Conservation (phyloP, 306 rosid species). For the Arachis stenosperma region DNA sequence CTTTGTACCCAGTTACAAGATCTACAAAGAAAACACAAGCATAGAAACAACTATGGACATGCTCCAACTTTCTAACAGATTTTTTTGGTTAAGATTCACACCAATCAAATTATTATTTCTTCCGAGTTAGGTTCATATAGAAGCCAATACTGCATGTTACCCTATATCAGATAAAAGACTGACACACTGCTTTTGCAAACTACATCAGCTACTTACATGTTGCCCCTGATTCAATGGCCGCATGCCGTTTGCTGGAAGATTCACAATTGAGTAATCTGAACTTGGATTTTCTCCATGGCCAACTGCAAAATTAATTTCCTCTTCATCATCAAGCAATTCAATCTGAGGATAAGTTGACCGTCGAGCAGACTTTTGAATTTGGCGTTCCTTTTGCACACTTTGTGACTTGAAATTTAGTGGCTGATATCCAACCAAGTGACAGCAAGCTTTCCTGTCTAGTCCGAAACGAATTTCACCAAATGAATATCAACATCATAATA, state of each 20-base stretch:
- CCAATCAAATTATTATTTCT: neutral
- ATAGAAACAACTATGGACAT: too few species aligned
- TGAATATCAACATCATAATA: slow-evolving; percentile 26
- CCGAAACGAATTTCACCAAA: slow-evolving; percentile 45
- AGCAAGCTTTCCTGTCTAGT: slow-evolving; percentile 72
- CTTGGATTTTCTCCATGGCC: slow-evolving; percentile 30
- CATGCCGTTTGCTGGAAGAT: slow-evolving; percentile 33
- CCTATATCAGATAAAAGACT: too few species aligned
- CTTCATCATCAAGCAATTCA: slow-evolving; percentile 44
- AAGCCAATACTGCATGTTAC: neutral
- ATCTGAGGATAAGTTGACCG: slow-evolving; percentile 39
- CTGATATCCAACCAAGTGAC: slow-evolving; percentile 79
- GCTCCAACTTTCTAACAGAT: neutral
- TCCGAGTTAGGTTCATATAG: neutral
- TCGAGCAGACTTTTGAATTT: slow-evolving; percentile 39
- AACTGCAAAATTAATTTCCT: slow-evolving; percentile 27
- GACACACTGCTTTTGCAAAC: too few species aligned
- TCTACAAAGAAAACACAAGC: too few species aligned
- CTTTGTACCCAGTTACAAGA: too few species aligned
- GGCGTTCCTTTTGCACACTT: slow-evolving; percentile 42
- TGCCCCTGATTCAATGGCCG: slow-evolving; percentile 28
- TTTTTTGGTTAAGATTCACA: neutral
- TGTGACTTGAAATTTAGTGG: slow-evolving; percentile 44
- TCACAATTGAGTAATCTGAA: slow-evolving; percentile 29
- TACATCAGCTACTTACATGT: slow-evolving; percentile 47